Evolutionary conservation across 257 asterid genomes (phyloP), one percentile per base, ranked within the genome.

Genomic region (Knoxia roxburghii): DNA sequence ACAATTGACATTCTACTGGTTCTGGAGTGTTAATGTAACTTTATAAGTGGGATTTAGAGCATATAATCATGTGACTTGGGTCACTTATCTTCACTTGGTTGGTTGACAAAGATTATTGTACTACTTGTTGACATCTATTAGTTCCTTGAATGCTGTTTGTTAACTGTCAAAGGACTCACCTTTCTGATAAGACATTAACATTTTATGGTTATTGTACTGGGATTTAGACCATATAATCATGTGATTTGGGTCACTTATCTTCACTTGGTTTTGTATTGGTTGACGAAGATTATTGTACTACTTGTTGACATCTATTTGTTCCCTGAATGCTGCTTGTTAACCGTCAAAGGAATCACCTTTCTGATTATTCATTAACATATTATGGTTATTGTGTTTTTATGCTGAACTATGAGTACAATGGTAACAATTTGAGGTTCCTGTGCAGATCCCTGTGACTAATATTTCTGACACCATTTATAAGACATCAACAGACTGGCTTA

Each of bases 401-500:
- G 13, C 13, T 40, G 32, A 51, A 41, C 27, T 32, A 40, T 64
- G 68, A 24, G 13, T 24, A 0, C 3, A 30, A 15, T 66, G 24
- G 24, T 35, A 20, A n/a, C 26, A 29, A 37, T 58, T 15, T 63
- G 26, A 5, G 54, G 26, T 23, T 23, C 20, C 49, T 14, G 18
- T 68, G 72, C 77, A 81, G 85, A 37, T 81, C 60, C 85, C 85
- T 30, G 5, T 81, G 9, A 45, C 71, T 58, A 75, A 72, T 50
- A 33, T 81, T 46, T 55, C 85, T 26, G 85, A 81, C 63, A 70
- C 61, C 21, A 73, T 81, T 30, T 77, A 75, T 40, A 81, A 69
- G 83, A 75, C 76, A 61, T 77, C 85, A 4, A 56, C 66, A 5
- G 83, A 81, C 39, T 81, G 85, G 85, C 76, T 81, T 53, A 75